Evolutionary conservation across 768 basidiomycete genomes (phyloP).

Genomic region (Mycena albidolilacea): DNA sequence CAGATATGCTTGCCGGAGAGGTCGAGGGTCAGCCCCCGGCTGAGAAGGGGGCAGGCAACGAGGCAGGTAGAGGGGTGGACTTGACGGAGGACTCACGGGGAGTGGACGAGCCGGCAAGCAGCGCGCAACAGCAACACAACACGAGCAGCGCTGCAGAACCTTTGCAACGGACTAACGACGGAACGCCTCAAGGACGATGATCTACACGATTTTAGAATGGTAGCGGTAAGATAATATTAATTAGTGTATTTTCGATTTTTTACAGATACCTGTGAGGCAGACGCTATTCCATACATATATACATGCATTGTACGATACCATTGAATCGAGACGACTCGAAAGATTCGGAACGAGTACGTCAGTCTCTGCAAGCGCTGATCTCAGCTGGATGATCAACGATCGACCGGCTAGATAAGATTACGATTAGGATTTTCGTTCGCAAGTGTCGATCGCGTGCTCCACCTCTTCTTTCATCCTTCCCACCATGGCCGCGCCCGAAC

Average conservation of each 20-base stretch:
- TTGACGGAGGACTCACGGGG: conserved; percentile 27
- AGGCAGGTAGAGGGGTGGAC: conserved; percentile 29
- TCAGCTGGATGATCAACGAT: too few species aligned
- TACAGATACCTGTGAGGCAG: too few species aligned
- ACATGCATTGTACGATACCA: conserved; percentile 27
- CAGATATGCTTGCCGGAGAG: conserved; percentile 81
- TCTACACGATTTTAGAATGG: conserved; percentile 19
- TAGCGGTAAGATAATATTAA: conserved; percentile 28
- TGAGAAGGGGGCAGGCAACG: conserved; percentile 7
- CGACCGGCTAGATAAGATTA: conserved; percentile 4
- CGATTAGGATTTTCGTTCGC: background rate
- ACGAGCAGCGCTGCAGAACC: background rate
- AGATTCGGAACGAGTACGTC: too few species aligned
- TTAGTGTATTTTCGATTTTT: conserved; percentile 21
- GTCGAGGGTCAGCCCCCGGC: conserved; percentile 71
- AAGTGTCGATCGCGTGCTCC: conserved; percentile 9
- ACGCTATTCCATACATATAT: background rate
- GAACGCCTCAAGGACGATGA: background rate
- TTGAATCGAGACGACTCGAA: background rate
- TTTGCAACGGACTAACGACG: conserved; percentile 31
- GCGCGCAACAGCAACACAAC: conserved; percentile 3
- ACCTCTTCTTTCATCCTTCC: conserved; percentile 12
- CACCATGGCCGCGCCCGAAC: conserved; percentile 29
- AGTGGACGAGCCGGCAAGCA: conserved; percentile 24
- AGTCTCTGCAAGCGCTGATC: too few species aligned